Evolutionary conservation across 768 basidiomycete species (phyloP), one percentile per base, ranked within the genome.

Genomic region (Lenzites betulinus): DNA sequence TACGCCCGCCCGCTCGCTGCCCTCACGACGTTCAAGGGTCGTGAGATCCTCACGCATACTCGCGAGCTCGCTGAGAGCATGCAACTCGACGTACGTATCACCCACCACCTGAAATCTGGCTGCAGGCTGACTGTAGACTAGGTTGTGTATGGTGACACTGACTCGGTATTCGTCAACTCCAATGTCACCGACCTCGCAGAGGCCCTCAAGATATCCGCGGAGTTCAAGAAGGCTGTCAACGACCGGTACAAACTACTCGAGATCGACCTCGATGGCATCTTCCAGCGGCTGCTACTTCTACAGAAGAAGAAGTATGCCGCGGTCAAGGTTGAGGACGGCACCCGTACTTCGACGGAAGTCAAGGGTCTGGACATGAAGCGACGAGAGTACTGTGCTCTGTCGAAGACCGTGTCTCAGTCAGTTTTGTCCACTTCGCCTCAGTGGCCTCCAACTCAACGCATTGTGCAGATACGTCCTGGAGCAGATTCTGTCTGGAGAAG

Each of bases 301-400:
- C 96, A 98, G 70, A 99, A 99, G 83, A 99, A 99, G 81, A 98
- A 99, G 75, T 99, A 99, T 66, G 97, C 97, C 0, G 97, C 97
- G 0, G 80, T 98, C 72, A 98, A 97, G 76, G 86, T 98, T 42
- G 93, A 95, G 67, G 92, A 94, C 64, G 87, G 87, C 26, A 81
- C 83, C 0, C 81, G 83, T 58, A 89, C 91, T 0, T 85, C 84
- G 15, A 91, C 85, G 1, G 97, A 99, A 69, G 79, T 99, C 73
- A 99, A 99, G 69, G 97, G 97, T 74, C 78, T 99, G 23, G 97
- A 99, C 75, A 98, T 99, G 97, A 98, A 98, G 74, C 87, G 97
- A 46, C 81, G 97, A 80, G 97, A 99, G 72, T 99, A 93, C 73
- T 95, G 90, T 63, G 82, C 83, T 0, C 74, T 99, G 54, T 98